Conservation (phyloP, 2,329 filamentous ascomycete genomes). For the Calonectria leucothoes region DNA sequence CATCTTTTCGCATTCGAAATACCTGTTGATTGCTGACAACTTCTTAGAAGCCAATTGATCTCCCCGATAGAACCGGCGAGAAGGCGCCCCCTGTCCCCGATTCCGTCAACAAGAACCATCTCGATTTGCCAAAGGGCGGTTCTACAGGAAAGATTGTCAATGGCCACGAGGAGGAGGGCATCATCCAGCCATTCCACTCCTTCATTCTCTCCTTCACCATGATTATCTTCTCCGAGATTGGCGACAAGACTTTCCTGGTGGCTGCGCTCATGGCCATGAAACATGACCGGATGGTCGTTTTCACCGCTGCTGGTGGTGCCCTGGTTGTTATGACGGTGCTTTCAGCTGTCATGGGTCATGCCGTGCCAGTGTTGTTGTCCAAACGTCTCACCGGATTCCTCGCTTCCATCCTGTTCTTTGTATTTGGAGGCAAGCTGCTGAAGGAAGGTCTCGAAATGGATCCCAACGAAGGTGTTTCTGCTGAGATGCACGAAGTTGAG, state of each 20-base stretch:
- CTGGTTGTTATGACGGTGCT: constrained; percentile 95
- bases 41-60: constrained; percentile 79
- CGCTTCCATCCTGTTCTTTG: constrained; percentile 85
- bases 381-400: constrained; percentile 92
- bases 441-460: constrained; percentile 91
- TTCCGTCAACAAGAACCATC: constrained; percentile 72
- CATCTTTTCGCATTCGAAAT: background rate
- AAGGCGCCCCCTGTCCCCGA: constrained; percentile 77
- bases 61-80: constrained; percentile 83
- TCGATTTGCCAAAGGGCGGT: constrained; percentile 56
- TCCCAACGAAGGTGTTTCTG: constrained; percentile 89
- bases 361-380: constrained; percentile 88
- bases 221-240: constrained; percentile 97
- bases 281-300: constrained; percentile 91
- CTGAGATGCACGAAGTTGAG: constrained; percentile 98
- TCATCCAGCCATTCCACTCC: constrained; percentile 87
- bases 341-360: constrained; percentile 91
- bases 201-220: constrained; percentile 93
- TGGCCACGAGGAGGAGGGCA: constrained; percentile 62
- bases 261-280: constrained; percentile 99
- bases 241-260: constrained; percentile 98
- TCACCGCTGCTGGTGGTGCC: constrained; percentile 92
- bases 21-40: constrained; percentile 29
- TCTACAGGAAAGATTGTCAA: constrained; percentile 39
- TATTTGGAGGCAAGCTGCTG: constrained; percentile 88